Evolutionary conservation across 768 basidiomycete genomes (phyloP).

Genomic region (Coprinopsis strossmayeri): DNA sequence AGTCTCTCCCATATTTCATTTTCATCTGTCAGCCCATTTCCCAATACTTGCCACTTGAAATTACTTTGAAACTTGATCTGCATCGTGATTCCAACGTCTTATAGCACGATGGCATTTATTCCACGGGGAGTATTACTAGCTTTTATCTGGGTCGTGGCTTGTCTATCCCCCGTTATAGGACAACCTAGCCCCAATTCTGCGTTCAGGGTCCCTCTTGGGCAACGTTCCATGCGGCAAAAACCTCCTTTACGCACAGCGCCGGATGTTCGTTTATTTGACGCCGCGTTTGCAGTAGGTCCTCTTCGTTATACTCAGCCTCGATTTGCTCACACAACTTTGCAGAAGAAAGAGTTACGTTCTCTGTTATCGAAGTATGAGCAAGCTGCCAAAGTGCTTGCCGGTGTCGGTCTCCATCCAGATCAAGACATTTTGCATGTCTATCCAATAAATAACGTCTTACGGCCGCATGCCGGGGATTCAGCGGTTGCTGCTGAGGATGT

Average conservation of each 20-base stretch:
- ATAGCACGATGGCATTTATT: too few species aligned
- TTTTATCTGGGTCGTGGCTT: neutral
- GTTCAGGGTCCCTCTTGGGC: neutral
- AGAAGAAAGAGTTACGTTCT: conserved; percentile 15
- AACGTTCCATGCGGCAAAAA: conserved; percentile 4
- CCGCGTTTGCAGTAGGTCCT: neutral
- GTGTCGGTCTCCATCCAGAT: conserved; percentile 3
- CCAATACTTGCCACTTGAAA: too few species aligned
- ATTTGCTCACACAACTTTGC: neutral
- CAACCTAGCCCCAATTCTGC: too few species aligned
- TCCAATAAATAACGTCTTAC: conserved; percentile 2
- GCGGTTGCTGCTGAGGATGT: conserved; percentile 9
- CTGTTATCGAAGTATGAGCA: conserved; percentile 17
- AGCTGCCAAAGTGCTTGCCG: conserved; percentile 12
- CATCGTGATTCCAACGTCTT: too few species aligned
- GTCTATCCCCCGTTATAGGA: too few species aligned
- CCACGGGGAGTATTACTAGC: neutral
- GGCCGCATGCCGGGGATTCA: neutral
- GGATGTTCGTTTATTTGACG: neutral
- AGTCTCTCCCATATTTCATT: too few species aligned
- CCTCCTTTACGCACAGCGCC: conserved; percentile 1
- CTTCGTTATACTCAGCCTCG: neutral
- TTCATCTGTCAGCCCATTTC: too few species aligned
- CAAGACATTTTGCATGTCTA: neutral
- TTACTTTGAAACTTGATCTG: too few species aligned